Evolutionary conservation across 768 basidiomycete species (phyloP).

Genomic region (Lactifluus subvellereus): DNA sequence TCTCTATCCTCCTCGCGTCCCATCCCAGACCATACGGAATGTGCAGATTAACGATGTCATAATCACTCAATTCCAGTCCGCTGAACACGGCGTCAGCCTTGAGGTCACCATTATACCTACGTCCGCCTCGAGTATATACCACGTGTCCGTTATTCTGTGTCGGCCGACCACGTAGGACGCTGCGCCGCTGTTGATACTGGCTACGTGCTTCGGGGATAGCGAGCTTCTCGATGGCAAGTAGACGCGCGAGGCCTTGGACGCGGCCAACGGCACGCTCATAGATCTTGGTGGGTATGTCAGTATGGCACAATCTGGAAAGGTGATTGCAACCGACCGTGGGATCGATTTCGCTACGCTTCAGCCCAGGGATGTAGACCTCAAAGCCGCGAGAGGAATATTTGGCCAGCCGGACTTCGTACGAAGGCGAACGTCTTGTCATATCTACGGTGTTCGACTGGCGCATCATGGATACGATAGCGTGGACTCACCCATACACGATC

Average conservation of each 20-base stretch:
- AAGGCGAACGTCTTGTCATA: slow-evolving; percentile 56
- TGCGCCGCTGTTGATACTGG: slow-evolving; percentile 43
- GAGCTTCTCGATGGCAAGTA: slow-evolving; percentile 59
- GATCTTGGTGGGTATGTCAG: slow-evolving; percentile 35
- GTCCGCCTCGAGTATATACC: slow-evolving; percentile 23
- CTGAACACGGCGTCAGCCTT: slow-evolving; percentile 40
- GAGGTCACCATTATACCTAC: slow-evolving; percentile 48
- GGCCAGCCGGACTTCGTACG: slow-evolving; percentile 55
- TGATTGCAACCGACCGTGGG: slow-evolving; percentile 42
- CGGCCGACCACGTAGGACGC: slow-evolving; percentile 47
- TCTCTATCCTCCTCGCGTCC: slow-evolving; percentile 51
- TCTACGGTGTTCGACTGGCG: slow-evolving; percentile 61
- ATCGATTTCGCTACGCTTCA: slow-evolving; percentile 48
- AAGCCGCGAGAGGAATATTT: slow-evolving; percentile 53
- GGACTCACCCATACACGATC: slow-evolving; percentile 55
- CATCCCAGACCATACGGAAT: slow-evolving; percentile 59
- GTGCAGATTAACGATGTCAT: slow-evolving; percentile 49
- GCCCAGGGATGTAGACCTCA: slow-evolving; percentile 51
- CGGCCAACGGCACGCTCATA: slow-evolving; percentile 53
- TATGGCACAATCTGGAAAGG: neutral
- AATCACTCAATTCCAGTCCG: slow-evolving; percentile 51
- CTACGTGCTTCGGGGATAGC: slow-evolving; percentile 39
- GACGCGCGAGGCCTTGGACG: slow-evolving; percentile 54
- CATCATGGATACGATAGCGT: slow-evolving; percentile 55
- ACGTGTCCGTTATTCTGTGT: slow-evolving; percentile 23